These are phyloP conservation scores for Opeltia flavorubescens DNA, from an alignment of 495 filamentous ascomycete species.

Conservation along the genomic window DNA sequence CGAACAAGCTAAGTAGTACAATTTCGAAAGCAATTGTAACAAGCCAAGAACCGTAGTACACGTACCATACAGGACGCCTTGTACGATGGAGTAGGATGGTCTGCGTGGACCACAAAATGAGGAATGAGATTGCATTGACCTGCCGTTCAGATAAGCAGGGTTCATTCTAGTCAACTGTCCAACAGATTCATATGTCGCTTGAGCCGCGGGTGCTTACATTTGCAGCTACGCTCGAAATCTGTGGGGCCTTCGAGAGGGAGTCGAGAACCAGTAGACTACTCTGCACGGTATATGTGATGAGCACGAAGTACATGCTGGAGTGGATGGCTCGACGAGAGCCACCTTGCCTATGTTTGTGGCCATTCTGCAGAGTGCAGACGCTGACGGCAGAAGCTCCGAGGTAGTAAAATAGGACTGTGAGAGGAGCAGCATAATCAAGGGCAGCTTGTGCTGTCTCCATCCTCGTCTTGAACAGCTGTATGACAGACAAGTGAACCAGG, in stretches of 20 bases:
- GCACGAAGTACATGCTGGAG: conserved; percentile 30
- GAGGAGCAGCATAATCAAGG: conserved; percentile 36
- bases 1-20: conserved; percentile 23
- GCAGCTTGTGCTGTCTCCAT: not conserved
- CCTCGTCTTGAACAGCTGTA: not conserved
- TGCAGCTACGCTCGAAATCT: not conserved
- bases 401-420: conserved; percentile 41
- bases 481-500: not conserved
- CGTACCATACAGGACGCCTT: conserved; percentile 43
- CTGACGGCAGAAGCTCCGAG: conserved; percentile 33
- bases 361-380: conserved; percentile 40
- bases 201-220: not conserved
- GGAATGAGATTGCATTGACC: conserved; percentile 37
- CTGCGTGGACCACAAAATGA: conserved; percentile 40
- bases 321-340: conserved; percentile 30
- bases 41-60: conserved; percentile 42
- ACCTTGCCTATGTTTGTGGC: not conserved
- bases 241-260: not conserved
- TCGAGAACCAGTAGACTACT: not conserved
- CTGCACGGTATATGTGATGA: conserved; percentile 28
- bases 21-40: conserved; percentile 37
- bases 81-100: conserved; percentile 34
- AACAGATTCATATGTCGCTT: not conserved
- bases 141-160: conserved; percentile 5
- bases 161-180: not conserved